A percentile compares a stretch with the other conserved stretches of the same genome.
These are phyloP conservation scores for Alternaria sp. DNA, from an alignment of 2,329 filamentous ascomycete genomes.

Conservation along the genomic window DNA sequence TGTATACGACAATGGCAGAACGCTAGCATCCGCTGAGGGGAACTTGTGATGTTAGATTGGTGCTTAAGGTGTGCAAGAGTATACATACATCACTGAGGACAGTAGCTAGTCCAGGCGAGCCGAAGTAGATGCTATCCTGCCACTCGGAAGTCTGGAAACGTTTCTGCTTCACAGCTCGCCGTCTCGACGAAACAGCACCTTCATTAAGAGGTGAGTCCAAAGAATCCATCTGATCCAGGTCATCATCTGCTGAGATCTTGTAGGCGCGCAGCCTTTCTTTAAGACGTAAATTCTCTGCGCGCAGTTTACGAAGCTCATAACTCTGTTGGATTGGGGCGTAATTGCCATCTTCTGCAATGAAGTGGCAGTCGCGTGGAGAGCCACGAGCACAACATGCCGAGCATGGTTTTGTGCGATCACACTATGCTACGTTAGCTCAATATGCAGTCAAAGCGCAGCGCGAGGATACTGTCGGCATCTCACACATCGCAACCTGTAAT, in stretches of 20 bases:
- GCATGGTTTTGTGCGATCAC: conserved; percentile 58
- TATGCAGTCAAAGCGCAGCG: neutral
- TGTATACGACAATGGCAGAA: conserved; percentile 51
- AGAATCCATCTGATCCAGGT: conserved; percentile 32
- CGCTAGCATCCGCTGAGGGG: conserved; percentile 49
- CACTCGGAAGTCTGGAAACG: conserved; percentile 51
- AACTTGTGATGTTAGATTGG: conserved; percentile 48
- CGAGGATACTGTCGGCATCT: neutral
- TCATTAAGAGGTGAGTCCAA: conserved; percentile 30
- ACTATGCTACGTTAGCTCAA: conserved; percentile 36
- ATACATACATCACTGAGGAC: conserved; percentile 54
- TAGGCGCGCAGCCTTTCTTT: conserved; percentile 51
- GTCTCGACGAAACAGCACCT: conserved; percentile 27
- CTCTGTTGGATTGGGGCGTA: conserved; percentile 57
- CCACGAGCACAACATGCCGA: conserved; percentile 58
- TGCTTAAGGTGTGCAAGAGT: neutral
- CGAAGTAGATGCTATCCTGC: conserved; percentile 58
- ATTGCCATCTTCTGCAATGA: conserved; percentile 55
- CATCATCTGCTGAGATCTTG: conserved; percentile 47
- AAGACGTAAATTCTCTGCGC: conserved; percentile 54
- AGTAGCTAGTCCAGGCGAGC: conserved; percentile 56
- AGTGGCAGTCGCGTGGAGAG: conserved; percentile 56
- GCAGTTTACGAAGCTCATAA: conserved; percentile 56
- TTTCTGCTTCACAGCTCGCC: conserved; percentile 37
- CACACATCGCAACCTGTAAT: neutral